Evolutionary conservation across 805 yeast species (phyloP).

Genomic region (Saccharomycopsis selenospora): DNA sequence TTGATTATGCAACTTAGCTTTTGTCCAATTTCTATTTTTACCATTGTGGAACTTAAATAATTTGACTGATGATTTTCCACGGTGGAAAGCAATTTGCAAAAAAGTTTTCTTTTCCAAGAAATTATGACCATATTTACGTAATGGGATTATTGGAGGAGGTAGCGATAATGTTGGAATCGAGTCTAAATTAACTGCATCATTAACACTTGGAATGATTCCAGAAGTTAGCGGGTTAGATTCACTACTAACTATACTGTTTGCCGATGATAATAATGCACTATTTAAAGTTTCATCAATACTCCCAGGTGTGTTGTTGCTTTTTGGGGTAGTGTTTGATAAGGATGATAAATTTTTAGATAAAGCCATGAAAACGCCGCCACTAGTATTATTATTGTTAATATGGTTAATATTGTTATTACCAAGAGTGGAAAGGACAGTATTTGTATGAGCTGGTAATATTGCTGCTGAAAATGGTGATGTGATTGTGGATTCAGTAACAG

Average conservation of each 20-base stretch:
- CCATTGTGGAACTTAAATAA: constrained; percentile 22
- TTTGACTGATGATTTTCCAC: constrained; percentile 36
- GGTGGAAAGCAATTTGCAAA: constrained; percentile 60
- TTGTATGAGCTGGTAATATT: background rate
- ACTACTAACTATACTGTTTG: constrained; percentile 9
- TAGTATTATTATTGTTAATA: background rate
- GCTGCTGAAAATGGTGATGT: background rate
- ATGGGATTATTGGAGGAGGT: constrained; percentile 94
- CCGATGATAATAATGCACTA: background rate
- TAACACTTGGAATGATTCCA: constrained; percentile 1
- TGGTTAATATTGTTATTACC: no score
- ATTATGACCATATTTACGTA: constrained; percentile 92
- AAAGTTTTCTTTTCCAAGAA: constrained; percentile 86
- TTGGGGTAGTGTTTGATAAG: background rate
- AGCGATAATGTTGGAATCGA: constrained; percentile 82
- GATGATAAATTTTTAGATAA: background rate
- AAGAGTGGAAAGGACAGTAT: no score
- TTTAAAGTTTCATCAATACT: background rate
- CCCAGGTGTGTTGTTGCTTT: background rate
- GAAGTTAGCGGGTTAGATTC: constrained; percentile 3
- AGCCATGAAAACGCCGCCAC: constrained; percentile 1
- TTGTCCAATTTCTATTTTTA: background rate
- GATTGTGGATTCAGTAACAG: background rate
- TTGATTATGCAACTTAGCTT: background rate
- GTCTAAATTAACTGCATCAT: constrained; percentile 41